These are phyloP conservation scores for Rhinocladiella mackenziei DNA, from an alignment of 2,329 filamentous ascomycete genomes.

Conservation along the genomic window DNA sequence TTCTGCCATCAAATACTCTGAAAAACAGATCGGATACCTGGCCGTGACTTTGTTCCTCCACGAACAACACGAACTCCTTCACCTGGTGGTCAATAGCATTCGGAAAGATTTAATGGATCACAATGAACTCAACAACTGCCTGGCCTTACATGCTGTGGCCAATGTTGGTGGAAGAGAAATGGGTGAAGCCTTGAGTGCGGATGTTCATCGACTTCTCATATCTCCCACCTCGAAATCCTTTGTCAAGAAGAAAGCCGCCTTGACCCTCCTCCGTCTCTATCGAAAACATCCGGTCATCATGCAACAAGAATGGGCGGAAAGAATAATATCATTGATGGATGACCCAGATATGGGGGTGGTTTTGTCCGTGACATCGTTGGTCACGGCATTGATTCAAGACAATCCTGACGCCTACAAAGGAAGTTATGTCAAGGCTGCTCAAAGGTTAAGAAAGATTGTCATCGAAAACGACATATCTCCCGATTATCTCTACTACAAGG, in stretches of 20 bases:
- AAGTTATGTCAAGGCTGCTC: conserved; percentile 88
- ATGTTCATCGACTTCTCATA: conserved; percentile 90
- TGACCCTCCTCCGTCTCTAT: conserved; percentile 88
- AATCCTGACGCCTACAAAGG: conserved; percentile 91
- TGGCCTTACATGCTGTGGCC: conserved; percentile 94
- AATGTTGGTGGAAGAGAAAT: conserved; percentile 96
- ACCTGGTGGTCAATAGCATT: conserved; percentile 97
- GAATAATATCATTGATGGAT: conserved; percentile 98
- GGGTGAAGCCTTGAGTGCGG: conserved; percentile 85
- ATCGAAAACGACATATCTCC: conserved; percentile 83
- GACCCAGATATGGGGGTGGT: conserved; percentile 91
- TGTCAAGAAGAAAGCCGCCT: conserved; percentile 97
- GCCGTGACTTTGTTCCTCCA: conserved; percentile 96
- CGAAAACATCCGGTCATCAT: conserved; percentile 92
- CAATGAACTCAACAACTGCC: conserved; percentile 95
- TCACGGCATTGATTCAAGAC: conserved; percentile 92
- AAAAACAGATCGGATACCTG: conserved; percentile 98
- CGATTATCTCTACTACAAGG: conserved; percentile 98
- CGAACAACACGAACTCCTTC: conserved; percentile 92
- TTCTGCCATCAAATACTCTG: conserved; percentile 93
- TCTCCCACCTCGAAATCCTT: conserved; percentile 94
- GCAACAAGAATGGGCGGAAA: conserved; percentile 93
- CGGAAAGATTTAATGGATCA: conserved; percentile 90
- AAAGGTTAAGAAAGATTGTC: conserved; percentile 80
- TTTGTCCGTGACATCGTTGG: conserved; percentile 88